Evolutionary conservation across 257 asterid species (phyloP), one percentile per base, ranked within the genome.

Genomic region (Petunia secreta): DNA sequence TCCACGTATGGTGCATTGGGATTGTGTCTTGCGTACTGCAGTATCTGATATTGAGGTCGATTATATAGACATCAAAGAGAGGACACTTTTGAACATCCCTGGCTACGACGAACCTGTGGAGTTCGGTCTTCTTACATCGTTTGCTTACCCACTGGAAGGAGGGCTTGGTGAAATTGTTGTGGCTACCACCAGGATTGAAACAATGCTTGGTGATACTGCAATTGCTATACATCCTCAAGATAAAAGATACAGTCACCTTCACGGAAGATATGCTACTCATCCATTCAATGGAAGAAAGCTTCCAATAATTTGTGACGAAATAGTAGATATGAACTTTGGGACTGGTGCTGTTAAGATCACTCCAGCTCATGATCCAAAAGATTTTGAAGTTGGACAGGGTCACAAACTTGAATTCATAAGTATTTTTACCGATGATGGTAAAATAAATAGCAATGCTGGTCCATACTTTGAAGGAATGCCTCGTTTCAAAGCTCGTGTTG

Each of bases 301-400:
- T 80, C 97, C 96, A 54, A 92, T 95, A 81, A 90, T 95, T 84
- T 93, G 97, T 86, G 99, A 95, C 88, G 81, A 87, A 40, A 25
- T 25, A 25, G 99, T 95, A 15, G 98, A 93, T 86, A 91, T 91
- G 97, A 88, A 82, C 67, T 93, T 95, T 81, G 99, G 99, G 53
- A 93, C 99, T 77, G 99, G 99, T 86, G 97, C 97, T 87, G 99
- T 93, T 79, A 95, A 95, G 99, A 94, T 94, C 85, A 96, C 99
- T 64, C 99, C 98, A 62, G 98, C 98, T 60, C 99, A 96, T 80
- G 99, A 96, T 86, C 99, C 99, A 79, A 96, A 96, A 82, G 99
- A 96, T 89, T 96, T 94, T 88, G 95, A 90, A 83, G 98, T 94
- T 58, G 98, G 97, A 84, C 94, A 89, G 92, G 97, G 97, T 75